Evolutionary conservation across 306 rosid species (phyloP).

Genomic region (Cicer chorassanicum): DNA sequence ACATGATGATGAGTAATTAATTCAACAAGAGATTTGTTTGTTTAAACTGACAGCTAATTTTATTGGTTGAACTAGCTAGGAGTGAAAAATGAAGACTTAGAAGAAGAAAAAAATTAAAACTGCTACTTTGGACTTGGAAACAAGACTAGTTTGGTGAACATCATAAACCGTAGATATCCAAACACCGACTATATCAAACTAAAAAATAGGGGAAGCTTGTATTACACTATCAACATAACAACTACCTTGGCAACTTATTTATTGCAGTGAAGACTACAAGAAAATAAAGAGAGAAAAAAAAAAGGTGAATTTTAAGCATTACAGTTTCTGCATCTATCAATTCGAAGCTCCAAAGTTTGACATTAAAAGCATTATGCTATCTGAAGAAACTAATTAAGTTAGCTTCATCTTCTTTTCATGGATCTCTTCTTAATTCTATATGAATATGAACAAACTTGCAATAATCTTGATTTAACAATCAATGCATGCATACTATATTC

Average conservation of each 20-base stretch:
- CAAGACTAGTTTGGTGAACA: conserved; percentile 37
- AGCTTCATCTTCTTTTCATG: background rate
- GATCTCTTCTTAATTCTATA: background rate
- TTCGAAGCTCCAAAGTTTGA: background rate
- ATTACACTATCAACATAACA: conserved; percentile 5
- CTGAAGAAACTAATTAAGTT: no score
- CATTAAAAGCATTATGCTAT: background rate
- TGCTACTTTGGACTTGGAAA: conserved; percentile 18
- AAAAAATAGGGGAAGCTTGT: background rate
- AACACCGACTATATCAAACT: conserved; percentile 24
- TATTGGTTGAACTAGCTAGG: conserved; percentile 16
- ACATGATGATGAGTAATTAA: background rate
- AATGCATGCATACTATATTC: background rate
- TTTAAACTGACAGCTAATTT: conserved; percentile 15
- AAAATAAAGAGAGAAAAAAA: conserved; percentile 5
- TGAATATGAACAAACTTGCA: background rate
- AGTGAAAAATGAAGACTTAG: background rate
- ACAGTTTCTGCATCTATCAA: no score
- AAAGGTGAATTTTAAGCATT: no score
- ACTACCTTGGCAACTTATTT: conserved; percentile 25
- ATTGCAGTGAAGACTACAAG: background rate
- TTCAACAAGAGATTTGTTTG: conserved; percentile 2
- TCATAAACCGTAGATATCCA: conserved; percentile 7
- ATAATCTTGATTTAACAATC: background rate
- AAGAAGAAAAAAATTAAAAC: background rate